Evolutionary conservation across 352 stramenopile genomes (phyloP).

Genomic region (Peronospora tabacina): DNA sequence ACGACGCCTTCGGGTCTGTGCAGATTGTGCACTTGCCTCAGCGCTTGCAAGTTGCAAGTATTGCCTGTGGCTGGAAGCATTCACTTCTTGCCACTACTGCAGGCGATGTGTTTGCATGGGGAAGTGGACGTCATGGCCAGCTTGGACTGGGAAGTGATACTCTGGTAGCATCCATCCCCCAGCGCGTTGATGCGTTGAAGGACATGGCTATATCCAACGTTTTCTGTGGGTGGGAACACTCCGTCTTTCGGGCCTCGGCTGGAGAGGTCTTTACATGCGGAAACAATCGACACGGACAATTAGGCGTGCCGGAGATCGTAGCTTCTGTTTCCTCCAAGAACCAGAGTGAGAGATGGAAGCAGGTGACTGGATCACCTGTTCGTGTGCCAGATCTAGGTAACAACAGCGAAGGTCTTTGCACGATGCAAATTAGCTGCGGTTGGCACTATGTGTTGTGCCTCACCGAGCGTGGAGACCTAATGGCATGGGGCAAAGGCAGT

Average conservation of each 20-base stretch:
- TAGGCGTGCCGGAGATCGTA: constrained; percentile 28
- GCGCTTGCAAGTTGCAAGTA: constrained; percentile 34
- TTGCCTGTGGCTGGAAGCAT: constrained; percentile 82
- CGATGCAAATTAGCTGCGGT: constrained; percentile 42
- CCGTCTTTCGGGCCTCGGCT: constrained; percentile 38
- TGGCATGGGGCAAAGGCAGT: constrained; percentile 69
- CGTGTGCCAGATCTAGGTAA: constrained; percentile 16
- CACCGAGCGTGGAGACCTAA: constrained; percentile 21
- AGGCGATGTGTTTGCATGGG: constrained; percentile 58
- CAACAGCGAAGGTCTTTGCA: constrained; percentile 15
- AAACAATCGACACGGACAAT: constrained; percentile 72
- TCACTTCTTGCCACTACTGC: constrained; percentile 45
- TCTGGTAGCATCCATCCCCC: constrained; percentile 25
- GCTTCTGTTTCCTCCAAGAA: not conserved
- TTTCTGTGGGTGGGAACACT: constrained; percentile 78
- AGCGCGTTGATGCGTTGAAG: constrained; percentile 21
- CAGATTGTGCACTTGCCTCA: constrained; percentile 19
- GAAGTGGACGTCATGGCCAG: constrained; percentile 60
- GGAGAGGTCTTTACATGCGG: constrained; percentile 49
- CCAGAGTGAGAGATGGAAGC: constrained; percentile 12
- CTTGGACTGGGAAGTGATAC: constrained; percentile 42
- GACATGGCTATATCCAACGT: constrained; percentile 25
- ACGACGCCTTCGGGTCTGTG: not conserved
- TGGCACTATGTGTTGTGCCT: constrained; percentile 76
- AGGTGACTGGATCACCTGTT: constrained; percentile 23